Conservation (phyloP, 768 basidiomycete genomes). For the Trametes elegans region DNA sequence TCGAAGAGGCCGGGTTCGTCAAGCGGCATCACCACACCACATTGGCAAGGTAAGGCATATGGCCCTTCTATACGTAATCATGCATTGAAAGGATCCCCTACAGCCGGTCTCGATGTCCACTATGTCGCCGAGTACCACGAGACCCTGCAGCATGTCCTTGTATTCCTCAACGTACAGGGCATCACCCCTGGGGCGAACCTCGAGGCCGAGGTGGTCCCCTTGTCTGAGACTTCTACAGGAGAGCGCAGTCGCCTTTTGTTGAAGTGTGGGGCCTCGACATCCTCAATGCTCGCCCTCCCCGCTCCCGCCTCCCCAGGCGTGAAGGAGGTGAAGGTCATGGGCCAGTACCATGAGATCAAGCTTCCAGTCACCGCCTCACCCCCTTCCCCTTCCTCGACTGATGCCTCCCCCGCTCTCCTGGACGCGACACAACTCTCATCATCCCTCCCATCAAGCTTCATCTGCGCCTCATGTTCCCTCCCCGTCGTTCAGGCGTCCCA, state of each 20-base stretch:
- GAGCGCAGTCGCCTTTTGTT: constrained; percentile 60
- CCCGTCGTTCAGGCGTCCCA: constrained; percentile 56
- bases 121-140: constrained; percentile 83
- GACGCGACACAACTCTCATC: constrained; percentile 64
- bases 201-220: constrained; percentile 62
- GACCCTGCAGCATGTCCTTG: constrained; percentile 74
- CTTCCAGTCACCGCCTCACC: constrained; percentile 42
- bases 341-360: constrained; percentile 71
- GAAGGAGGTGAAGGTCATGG: constrained; percentile 53
- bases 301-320: constrained; percentile 63
- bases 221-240: constrained; percentile 12
- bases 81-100: neutral
- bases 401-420: constrained; percentile 50
- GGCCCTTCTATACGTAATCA: neutral
- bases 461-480: constrained; percentile 77
- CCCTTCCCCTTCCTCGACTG: constrained; percentile 22
- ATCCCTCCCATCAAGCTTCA: constrained; percentile 60
- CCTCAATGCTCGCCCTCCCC: constrained; percentile 39
- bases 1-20: constrained; percentile 29
- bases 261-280: constrained; percentile 55
- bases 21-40: constrained; percentile 24
- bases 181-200: constrained; percentile 48
- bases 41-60: constrained; percentile 23
- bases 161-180: constrained; percentile 64
- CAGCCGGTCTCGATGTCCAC: constrained; percentile 39